These are phyloP conservation scores for Coccinonectria pachysandricola DNA, from an alignment of 2,329 filamentous ascomycete genomes.

Conservation along the genomic window DNA sequence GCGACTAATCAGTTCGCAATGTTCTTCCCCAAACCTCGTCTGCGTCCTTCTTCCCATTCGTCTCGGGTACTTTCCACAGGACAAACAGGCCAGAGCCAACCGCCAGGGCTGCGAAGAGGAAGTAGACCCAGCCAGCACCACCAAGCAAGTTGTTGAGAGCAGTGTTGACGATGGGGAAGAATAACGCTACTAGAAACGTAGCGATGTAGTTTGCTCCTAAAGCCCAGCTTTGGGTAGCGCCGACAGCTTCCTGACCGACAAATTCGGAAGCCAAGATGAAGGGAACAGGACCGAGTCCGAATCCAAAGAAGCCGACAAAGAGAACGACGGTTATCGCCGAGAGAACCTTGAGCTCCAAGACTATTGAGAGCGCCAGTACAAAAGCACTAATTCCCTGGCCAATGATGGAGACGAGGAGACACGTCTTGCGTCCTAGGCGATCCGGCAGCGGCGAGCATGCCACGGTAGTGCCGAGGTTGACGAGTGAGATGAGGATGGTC, in stretches of 20 bases:
- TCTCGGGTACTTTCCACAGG: constrained; percentile 68
- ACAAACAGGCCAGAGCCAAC: constrained; percentile 62
- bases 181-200: constrained; percentile 87
- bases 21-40: constrained; percentile 86
- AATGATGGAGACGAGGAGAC: constrained; percentile 68
- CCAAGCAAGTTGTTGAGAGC: constrained; percentile 53
- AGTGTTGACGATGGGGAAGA: constrained; percentile 81
- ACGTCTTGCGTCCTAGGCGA: constrained; percentile 76
- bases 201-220: constrained; percentile 81
- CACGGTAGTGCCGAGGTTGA: constrained; percentile 78
- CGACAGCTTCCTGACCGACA: constrained; percentile 81
- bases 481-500: constrained; percentile 75
- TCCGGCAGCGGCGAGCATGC: constrained; percentile 78
- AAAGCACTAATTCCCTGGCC: constrained; percentile 77
- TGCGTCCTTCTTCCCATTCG: constrained; percentile 68
- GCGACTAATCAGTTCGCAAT: constrained; percentile 38
- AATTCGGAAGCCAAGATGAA: constrained; percentile 91
- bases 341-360: constrained; percentile 58
- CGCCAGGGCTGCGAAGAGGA: constrained; percentile 75
- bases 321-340: constrained; percentile 72
- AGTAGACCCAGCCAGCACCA: constrained; percentile 75
- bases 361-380: constrained; percentile 70
- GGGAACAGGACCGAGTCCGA: constrained; percentile 85
- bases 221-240: constrained; percentile 82
- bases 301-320: constrained; percentile 83